Evolutionary conservation across 306 rosid genomes (phyloP).

Genomic region (Potentilla sterilis): DNA sequence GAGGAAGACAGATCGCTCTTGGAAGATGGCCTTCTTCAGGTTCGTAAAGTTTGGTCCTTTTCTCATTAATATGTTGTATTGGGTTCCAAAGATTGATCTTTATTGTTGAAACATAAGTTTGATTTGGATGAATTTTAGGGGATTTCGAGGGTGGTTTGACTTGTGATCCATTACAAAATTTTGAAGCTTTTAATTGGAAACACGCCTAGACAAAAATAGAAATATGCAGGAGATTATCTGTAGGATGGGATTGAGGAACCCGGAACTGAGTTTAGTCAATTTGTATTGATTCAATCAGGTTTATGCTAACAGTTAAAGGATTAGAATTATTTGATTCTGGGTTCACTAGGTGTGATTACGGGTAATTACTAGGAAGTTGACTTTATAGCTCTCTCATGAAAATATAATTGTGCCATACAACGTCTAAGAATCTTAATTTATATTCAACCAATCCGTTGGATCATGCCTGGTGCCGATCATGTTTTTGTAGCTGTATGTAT

Average conservation of each 20-base stretch:
- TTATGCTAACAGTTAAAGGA: not conserved
- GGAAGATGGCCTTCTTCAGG: constrained; percentile 53
- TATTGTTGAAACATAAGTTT: not conserved
- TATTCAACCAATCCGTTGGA: not conserved
- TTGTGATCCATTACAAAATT: not conserved
- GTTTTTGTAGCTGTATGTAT: not conserved
- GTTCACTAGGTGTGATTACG: not conserved
- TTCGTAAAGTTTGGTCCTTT: constrained; percentile 2
- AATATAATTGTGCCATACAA: not conserved
- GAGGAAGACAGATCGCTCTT: constrained; percentile 41
- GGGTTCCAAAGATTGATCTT: not conserved
- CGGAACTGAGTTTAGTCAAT: not conserved
- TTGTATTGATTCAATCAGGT: not conserved
- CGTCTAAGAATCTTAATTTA: not conserved
- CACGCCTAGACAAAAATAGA: not conserved
- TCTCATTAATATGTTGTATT: not conserved
- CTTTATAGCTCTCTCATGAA: not conserved
- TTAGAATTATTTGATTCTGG: not conserved
- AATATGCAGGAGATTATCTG: not conserved
- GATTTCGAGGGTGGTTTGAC: not conserved
- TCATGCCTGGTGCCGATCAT: not conserved
- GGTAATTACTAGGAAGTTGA: not conserved
- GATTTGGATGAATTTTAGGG: not conserved
- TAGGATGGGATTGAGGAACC: constrained; percentile 3
- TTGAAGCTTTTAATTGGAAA: not conserved